Evolutionary conservation across 352 stramenopile species (phyloP).

Genomic region (Globisporangium camurandrum): DNA sequence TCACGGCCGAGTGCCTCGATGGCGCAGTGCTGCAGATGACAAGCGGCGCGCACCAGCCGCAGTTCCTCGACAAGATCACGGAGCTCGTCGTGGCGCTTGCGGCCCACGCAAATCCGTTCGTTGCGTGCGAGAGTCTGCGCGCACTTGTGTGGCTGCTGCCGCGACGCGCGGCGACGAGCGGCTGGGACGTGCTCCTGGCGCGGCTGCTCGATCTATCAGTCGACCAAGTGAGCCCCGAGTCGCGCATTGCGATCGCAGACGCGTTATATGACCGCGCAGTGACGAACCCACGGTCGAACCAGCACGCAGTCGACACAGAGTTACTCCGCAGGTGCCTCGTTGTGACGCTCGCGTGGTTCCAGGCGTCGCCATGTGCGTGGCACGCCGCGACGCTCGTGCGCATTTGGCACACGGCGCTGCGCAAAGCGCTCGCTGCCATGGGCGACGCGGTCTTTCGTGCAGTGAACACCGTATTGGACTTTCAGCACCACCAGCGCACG

Average conservation of each 20-base stretch:
- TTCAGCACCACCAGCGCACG: conserved; percentile 26
- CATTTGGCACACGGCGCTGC: conserved; percentile 54
- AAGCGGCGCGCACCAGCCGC: conserved; percentile 27
- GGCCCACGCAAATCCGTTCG: conserved; percentile 38
- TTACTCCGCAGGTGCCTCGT: conserved; percentile 41
- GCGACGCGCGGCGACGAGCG: conserved; percentile 13
- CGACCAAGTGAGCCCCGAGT: conserved; percentile 36
- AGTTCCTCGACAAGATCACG: conserved; percentile 46
- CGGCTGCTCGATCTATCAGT: conserved; percentile 39
- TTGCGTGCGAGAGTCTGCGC: conserved; percentile 47
- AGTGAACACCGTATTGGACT: conserved; percentile 48
- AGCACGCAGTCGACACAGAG: conserved; percentile 29
- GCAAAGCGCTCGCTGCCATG: conserved; percentile 27
- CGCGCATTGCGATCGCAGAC: conserved; percentile 46
- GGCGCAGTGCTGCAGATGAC: conserved; percentile 34
- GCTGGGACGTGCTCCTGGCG: conserved; percentile 36
- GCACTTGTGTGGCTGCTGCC: conserved; percentile 71
- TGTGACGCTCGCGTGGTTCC: conserved; percentile 55
- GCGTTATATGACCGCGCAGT: conserved; percentile 57
- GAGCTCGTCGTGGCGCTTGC: conserved; percentile 33
- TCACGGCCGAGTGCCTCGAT: conserved; percentile 44
- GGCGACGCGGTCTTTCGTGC: conserved; percentile 37
- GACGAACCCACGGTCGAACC: conserved; percentile 27
- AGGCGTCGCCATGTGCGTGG: conserved; percentile 51
- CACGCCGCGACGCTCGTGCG: conserved; percentile 45